These are phyloP conservation scores for Ciborinia camelliae DNA, from an alignment of 2,329 filamentous ascomycete species.

Conservation along the genomic window DNA sequence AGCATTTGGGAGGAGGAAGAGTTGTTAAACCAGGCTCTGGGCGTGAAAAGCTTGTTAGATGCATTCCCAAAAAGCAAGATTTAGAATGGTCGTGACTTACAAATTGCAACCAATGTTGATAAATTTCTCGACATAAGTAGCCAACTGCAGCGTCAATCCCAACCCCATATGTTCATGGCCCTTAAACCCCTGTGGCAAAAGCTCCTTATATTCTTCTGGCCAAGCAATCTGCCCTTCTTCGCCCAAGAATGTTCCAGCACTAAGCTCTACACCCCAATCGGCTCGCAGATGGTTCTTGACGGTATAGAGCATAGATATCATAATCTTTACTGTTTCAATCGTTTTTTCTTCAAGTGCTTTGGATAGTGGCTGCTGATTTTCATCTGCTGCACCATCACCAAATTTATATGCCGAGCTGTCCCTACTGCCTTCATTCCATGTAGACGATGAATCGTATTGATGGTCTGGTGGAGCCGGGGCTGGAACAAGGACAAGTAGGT, in stretches of 20 bases:
- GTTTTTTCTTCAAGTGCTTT: conserved; percentile 42
- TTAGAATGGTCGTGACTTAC: conserved; percentile 24
- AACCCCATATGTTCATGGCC: conserved; percentile 57
- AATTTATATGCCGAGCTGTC: conserved; percentile 19
- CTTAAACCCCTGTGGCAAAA: conserved; percentile 49
- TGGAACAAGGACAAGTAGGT: conserved; percentile 44
- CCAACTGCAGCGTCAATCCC: conserved; percentile 57
- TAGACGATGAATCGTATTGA: conserved; percentile 27
- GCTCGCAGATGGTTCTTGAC: conserved; percentile 62
- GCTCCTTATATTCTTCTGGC: conserved; percentile 47
- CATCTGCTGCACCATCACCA: conserved; percentile 9
- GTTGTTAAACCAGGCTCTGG: conserved; percentile 55
- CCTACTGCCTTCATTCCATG: conserved; percentile 17
- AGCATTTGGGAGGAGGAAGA: conserved; percentile 57
- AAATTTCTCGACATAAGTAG: conserved; percentile 57
- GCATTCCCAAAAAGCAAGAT: neutral
- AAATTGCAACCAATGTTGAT: conserved; percentile 52
- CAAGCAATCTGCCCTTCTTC: conserved; percentile 37
- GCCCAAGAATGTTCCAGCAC: conserved; percentile 33
- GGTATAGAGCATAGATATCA: conserved; percentile 60
- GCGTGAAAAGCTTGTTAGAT: conserved; percentile 5
- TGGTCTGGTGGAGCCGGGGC: conserved; percentile 30
- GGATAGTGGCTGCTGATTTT: conserved; percentile 18
- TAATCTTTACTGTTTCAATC: conserved; percentile 55
- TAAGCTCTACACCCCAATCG: conserved; percentile 53